Percentiles rank a stretch among this genome's conserved stretches.
Evolutionary conservation across 2,329 filamentous ascomycete species (phyloP).

Genomic region (Scytalidium lignicola): DNA sequence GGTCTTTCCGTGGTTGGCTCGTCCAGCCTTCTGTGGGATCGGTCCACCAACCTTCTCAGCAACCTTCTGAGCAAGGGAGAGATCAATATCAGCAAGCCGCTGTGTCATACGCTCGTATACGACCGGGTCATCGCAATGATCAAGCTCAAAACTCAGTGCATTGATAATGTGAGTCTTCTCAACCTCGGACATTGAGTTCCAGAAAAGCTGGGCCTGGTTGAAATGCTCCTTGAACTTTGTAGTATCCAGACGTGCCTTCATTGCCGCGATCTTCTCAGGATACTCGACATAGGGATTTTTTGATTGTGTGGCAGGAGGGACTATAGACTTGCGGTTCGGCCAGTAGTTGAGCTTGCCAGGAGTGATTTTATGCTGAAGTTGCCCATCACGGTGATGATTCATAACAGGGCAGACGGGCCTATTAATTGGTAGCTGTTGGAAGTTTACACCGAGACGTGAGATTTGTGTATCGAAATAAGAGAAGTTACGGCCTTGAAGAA

Average conservation of each 20-base stretch:
- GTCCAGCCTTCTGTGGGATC: slow-evolving; percentile 45
- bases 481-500: slow-evolving; percentile 69
- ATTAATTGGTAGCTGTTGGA: slow-evolving; percentile 74
- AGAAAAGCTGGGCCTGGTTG: slow-evolving; percentile 77
- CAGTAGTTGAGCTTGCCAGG: slow-evolving; percentile 74
- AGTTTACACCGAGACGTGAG: slow-evolving; percentile 66
- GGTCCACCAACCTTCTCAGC: slow-evolving; percentile 65
- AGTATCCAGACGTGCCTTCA: slow-evolving; percentile 64
- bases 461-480: slow-evolving; percentile 65
- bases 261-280: slow-evolving; percentile 58
- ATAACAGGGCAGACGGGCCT: slow-evolving; percentile 68
- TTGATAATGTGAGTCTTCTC: slow-evolving; percentile 60
- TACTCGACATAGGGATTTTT: slow-evolving; percentile 69
- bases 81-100: slow-evolving; percentile 67
- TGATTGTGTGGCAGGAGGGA: slow-evolving; percentile 53
- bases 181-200: slow-evolving; percentile 64
- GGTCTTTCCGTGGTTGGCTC: slow-evolving; percentile 61
- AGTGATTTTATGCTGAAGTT: slow-evolving; percentile 66
- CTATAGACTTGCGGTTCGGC: slow-evolving; percentile 64
- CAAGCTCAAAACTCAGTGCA: slow-evolving; percentile 66
- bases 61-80: slow-evolving; percentile 62
- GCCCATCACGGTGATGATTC: slow-evolving; percentile 73
- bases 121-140: slow-evolving; percentile 74
- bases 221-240: slow-evolving; percentile 75
- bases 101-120: slow-evolving; percentile 68